These are phyloP conservation scores for Xylaria hypoxylon DNA, from an alignment of 2,329 filamentous ascomycete species.

Conservation along the genomic window DNA sequence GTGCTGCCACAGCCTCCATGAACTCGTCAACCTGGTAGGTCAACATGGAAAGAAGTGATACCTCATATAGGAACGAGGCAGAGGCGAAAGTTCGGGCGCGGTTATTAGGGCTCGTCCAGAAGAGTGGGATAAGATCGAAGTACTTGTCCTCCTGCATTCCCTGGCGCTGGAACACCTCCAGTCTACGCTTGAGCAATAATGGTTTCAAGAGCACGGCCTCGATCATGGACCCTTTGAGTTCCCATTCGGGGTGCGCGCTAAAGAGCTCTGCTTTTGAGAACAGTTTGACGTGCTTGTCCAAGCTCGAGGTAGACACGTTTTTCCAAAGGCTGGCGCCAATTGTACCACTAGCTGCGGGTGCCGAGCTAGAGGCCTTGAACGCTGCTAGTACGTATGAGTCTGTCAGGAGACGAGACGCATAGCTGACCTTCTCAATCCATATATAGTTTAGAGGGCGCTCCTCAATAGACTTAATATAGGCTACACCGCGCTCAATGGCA, in stretches of 20 bases:
- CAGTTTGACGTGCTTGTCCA: constrained; percentile 38
- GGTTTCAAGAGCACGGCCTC: constrained; percentile 39
- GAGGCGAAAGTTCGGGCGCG: constrained; percentile 39
- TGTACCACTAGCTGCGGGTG: constrained; percentile 14
- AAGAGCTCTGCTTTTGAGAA: constrained; percentile 39
- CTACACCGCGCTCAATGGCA: constrained; percentile 33
- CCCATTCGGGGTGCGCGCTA: constrained; percentile 37
- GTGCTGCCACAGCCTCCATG: constrained; percentile 41
- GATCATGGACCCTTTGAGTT: constrained; percentile 39
- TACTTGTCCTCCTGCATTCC: constrained; percentile 44
- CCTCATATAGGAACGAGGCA: constrained; percentile 41
- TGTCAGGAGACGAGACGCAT: constrained; percentile 38
- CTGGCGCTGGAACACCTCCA: constrained; percentile 39
- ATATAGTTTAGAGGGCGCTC: constrained; percentile 37
- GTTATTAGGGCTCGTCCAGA: constrained; percentile 42
- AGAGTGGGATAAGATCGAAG: constrained; percentile 43
- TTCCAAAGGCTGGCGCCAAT: constrained; percentile 36
- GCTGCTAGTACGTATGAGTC: constrained; percentile 42
- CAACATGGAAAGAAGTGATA: constrained; percentile 42
- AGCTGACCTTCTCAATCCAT: constrained; percentile 46
- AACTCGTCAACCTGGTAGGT: constrained; percentile 43
- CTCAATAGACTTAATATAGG: constrained; percentile 34
- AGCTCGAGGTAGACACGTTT: constrained; percentile 16
- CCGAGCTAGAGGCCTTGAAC: constrained; percentile 28
- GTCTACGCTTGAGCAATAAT: constrained; percentile 34